These are phyloP conservation scores for Bisporella sp. DNA, from an alignment of 2,329 filamentous ascomycete genomes.

Conservation along the genomic window DNA sequence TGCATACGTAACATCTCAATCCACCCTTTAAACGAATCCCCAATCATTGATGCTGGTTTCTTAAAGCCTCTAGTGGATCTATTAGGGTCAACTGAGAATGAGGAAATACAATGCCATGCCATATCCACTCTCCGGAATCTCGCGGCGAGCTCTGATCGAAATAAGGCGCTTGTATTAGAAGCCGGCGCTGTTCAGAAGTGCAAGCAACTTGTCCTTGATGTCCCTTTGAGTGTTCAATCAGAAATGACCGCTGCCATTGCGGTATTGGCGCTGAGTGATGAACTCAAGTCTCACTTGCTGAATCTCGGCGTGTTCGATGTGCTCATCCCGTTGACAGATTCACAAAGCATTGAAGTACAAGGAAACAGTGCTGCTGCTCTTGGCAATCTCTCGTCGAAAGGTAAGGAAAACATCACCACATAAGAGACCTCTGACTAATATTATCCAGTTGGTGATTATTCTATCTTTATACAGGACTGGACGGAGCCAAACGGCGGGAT, in stretches of 20 bases:
- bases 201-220: conserved; percentile 90
- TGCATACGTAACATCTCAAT: conserved; percentile 99
- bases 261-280: conserved; percentile 89
- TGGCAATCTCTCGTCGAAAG: conserved; percentile 94
- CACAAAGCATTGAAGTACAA: conserved; percentile 94
- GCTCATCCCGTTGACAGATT: conserved; percentile 89
- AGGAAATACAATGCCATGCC: conserved; percentile 97
- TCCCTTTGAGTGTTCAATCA: conserved; percentile 90
- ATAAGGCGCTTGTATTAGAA: conserved; percentile 95
- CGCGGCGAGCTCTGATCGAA: conserved; percentile 91
- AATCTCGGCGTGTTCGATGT: conserved; percentile 95
- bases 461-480: conserved; percentile 94
- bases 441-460: conserved; percentile 85
- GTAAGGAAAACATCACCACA: conserved; percentile 39
- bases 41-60: conserved; percentile 97
- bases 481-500: conserved; percentile 87
- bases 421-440: conserved; percentile 21
- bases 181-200: conserved; percentile 97
- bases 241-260: conserved; percentile 99
- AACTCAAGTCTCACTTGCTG: conserved; percentile 85
- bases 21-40: conserved; percentile 93
- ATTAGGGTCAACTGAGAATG: conserved; percentile 90
- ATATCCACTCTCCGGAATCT: conserved; percentile 95
- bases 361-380: conserved; percentile 95
- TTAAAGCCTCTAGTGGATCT: conserved; percentile 89